Conservation (phyloP, 768 basidiomycete genomes). For the Gautieria morchelliformis region DNA sequence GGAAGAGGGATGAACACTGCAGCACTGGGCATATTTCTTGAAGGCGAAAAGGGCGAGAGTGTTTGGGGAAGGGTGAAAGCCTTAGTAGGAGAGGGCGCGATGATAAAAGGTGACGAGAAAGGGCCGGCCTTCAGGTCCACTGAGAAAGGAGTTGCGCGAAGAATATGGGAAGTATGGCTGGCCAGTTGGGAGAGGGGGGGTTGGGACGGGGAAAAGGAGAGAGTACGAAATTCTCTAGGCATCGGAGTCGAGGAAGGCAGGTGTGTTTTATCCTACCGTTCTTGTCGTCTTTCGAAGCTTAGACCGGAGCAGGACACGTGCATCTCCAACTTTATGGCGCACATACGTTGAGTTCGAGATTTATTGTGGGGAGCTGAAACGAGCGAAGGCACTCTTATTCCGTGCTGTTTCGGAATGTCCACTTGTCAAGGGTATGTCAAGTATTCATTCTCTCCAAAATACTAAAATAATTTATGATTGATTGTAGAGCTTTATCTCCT, state of each 20-base stretch:
- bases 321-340: conserved; percentile 61
- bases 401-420: conserved; percentile 71
- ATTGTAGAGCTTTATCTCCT: conserved; percentile 62
- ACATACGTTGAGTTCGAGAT: conserved; percentile 74
- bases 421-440: conserved; percentile 51
- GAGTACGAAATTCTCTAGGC: conserved; percentile 53
- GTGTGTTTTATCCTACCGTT: conserved; percentile 28
- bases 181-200: conserved; percentile 68
- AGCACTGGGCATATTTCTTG: conserved; percentile 63
- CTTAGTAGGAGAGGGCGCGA: conserved; percentile 38
- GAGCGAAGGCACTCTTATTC: conserved; percentile 65
- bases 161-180: conserved; percentile 66
- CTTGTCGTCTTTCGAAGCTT: neutral
- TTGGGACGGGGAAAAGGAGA: conserved; percentile 63
- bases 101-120: neutral
- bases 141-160: conserved; percentile 48
- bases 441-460: neutral
- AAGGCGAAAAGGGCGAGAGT: conserved; percentile 67
- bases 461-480: neutral
- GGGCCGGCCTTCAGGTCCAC: conserved; percentile 13
- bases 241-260: conserved; percentile 58
- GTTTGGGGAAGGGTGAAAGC: conserved; percentile 66
- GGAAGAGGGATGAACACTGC: conserved; percentile 45
- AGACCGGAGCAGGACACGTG: conserved; percentile 41
- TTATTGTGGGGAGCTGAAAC: conserved; percentile 41